A percentile compares a stretch with the other conserved stretches of the same genome.
These are phyloP conservation scores for Actinomortierella ambigua DNA, from an alignment of 371 early-diverging fungal genomes.

Conservation along the genomic window DNA sequence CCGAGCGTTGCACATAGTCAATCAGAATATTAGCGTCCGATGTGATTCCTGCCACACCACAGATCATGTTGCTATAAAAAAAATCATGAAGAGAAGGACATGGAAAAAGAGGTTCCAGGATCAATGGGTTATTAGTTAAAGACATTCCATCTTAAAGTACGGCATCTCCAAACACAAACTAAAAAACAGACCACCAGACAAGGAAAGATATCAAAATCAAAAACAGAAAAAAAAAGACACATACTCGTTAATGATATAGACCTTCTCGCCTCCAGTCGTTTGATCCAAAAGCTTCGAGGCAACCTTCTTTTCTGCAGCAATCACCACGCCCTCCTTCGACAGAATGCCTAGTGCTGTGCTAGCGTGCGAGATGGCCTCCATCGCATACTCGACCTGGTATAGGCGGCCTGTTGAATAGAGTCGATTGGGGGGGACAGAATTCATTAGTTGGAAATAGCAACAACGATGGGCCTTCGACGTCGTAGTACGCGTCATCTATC, in stretches of 20 bases:
- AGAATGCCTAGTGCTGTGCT: conserved; percentile 96
- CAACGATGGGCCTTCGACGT: too few species aligned
- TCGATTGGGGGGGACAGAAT: background rate
- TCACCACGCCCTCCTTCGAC: conserved; percentile 93
- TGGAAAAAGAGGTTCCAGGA: background rate
- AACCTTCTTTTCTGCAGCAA: conserved; percentile 97
- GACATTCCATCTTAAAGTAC: too few species aligned
- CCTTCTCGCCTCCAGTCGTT: conserved; percentile 89
- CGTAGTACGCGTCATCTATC: too few species aligned
- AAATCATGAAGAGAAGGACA: background rate
- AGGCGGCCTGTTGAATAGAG: conserved; percentile 82
- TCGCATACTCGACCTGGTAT: conserved; percentile 99
- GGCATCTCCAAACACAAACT: too few species aligned
- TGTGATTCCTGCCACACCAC: conserved; percentile 98
- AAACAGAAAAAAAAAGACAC: conserved; percentile 11
- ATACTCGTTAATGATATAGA: conserved; percentile 94
- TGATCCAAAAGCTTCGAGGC: conserved; percentile 92
- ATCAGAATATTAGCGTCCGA: conserved; percentile 98
- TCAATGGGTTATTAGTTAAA: background rate
- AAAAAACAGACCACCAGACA: background rate
- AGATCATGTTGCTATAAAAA: conserved; percentile 77
- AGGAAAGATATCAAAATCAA: background rate
- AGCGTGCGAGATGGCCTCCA: conserved; percentile 99
- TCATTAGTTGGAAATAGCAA: too few species aligned
- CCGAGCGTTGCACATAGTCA: conserved; percentile 86